Evolutionary conservation across 768 basidiomycete species (phyloP).

Genomic region (Phylloporus sp.): DNA sequence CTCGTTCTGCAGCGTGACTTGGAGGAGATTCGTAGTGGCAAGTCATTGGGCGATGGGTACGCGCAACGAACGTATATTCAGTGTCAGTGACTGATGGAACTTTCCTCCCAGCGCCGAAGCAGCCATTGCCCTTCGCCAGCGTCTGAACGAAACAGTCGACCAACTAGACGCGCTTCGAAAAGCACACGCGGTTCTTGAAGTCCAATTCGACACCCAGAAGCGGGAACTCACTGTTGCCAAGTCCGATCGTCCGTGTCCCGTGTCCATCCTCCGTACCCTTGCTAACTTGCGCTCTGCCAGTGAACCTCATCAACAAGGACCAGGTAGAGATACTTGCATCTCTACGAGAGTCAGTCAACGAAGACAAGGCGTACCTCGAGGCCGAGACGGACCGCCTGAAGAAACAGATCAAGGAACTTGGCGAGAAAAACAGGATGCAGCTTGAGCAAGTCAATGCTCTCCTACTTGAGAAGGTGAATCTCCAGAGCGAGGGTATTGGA

Average conservation of each 20-base stretch:
- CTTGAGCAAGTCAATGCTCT: conserved; percentile 81
- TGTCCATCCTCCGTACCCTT: background rate
- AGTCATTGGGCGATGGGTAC: conserved; percentile 76
- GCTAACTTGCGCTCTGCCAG: conserved; percentile 36
- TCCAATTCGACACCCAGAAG: conserved; percentile 54
- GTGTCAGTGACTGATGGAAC: conserved; percentile 1
- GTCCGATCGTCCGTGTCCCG: conserved; percentile 63
- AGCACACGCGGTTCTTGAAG: conserved; percentile 65
- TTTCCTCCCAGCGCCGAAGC: conserved; percentile 61
- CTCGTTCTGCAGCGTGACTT: conserved; percentile 73
- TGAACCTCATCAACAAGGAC: conserved; percentile 88
- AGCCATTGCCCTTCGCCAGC: conserved; percentile 81
- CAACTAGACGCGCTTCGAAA: conserved; percentile 68
- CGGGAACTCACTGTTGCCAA: conserved; percentile 78
- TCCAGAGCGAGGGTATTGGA: conserved; percentile 88
- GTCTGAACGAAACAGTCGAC: conserved; percentile 82
- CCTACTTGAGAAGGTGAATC: conserved; percentile 85
- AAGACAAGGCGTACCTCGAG: conserved; percentile 77
- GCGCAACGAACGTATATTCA: conserved; percentile 16
- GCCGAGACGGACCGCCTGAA: conserved; percentile 59
- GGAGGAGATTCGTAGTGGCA: conserved; percentile 88
- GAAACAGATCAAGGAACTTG: conserved; percentile 63
- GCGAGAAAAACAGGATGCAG: conserved; percentile 86
- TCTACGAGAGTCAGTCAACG: conserved; percentile 81
- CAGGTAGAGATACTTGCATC: conserved; percentile 85